phyloP scores from a whole-genome alignment of 148 eudicot species.

The Limonium bicolor region DNA sequence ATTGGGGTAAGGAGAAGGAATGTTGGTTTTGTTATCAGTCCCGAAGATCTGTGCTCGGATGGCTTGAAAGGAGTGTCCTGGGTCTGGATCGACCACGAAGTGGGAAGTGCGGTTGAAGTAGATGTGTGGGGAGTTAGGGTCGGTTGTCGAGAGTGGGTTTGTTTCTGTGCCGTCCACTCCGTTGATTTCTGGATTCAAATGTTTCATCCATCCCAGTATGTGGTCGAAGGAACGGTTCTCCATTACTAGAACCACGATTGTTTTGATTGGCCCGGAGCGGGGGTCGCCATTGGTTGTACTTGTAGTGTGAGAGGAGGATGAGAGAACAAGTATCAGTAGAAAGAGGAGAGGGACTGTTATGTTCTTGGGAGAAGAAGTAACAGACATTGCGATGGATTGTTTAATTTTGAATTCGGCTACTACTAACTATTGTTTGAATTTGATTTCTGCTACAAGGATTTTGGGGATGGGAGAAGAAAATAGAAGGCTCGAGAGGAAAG shows the following conservation, averaged over 20 bases:
- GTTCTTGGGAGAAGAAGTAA: too few species aligned
- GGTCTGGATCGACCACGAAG: slow-evolving; percentile 71
- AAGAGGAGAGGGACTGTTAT: too few species aligned
- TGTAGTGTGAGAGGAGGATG: too few species aligned
- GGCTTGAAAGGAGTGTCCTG: slow-evolving; percentile 83
- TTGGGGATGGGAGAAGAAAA: too few species aligned
- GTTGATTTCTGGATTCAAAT: slow-evolving; percentile 44
- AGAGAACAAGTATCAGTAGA: too few species aligned
- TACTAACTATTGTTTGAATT: too few species aligned
- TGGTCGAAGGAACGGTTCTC: slow-evolving; percentile 88
- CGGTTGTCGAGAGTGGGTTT: slow-evolving; percentile 27
- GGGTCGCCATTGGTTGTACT: slow-evolving; percentile 2
- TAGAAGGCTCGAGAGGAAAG: too few species aligned
- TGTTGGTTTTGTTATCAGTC: slow-evolving; percentile 29
- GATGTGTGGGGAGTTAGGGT: slow-evolving; percentile 27
- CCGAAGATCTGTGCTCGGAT: slow-evolving; percentile 77
- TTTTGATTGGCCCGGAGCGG: slow-evolving; percentile 31
- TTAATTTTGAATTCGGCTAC: too few species aligned
- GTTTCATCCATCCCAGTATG: slow-evolving; percentile 84
- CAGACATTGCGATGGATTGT: too few species aligned
- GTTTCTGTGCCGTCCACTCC: slow-evolving; percentile 62
- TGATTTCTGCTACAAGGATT: too few species aligned
- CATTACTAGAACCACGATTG: slow-evolving; percentile 62
- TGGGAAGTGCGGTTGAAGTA: slow-evolving; percentile 37
- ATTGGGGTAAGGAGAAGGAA: too few species aligned